These are phyloP conservation scores for Wickerhamomyces ciferrii DNA, from an alignment of 805 yeast genomes.

Conservation along the genomic window DNA sequence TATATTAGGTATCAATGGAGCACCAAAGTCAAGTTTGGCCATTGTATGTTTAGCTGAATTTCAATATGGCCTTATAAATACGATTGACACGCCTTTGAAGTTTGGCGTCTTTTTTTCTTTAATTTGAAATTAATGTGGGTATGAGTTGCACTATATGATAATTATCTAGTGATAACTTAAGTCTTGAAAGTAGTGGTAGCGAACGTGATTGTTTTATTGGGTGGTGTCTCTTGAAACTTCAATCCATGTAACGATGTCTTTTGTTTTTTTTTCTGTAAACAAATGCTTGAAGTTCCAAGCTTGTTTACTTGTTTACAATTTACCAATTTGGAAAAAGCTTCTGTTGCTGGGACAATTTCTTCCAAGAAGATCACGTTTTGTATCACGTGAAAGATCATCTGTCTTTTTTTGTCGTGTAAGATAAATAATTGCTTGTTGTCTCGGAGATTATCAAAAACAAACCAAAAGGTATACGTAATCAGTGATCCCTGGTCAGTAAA, in stretches of 20 bases:
- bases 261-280: neutral
- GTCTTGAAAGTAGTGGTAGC: no score
- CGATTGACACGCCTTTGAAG: neutral
- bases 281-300: no score
- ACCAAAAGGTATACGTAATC: no score
- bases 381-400: neutral
- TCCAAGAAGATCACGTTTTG: no score
- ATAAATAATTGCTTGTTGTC: no score
- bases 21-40: neutral
- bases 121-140: neutral
- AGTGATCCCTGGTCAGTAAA: no score
- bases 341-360: neutral
- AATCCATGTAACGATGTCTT: neutral
- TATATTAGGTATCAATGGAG: neutral
- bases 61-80: neutral
- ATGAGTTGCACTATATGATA: neutral
- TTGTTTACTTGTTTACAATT: neutral
- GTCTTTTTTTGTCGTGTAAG: neutral
- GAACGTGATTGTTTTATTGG: no score
- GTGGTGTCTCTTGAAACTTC: neutral
- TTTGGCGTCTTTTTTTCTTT: neutral
- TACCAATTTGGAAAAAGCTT: neutral
- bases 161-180: neutral
- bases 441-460: neutral
- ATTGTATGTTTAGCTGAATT: neutral